Conservation (phyloP, 148 eudicot genomes). For the Linanthus parryae region DNA sequence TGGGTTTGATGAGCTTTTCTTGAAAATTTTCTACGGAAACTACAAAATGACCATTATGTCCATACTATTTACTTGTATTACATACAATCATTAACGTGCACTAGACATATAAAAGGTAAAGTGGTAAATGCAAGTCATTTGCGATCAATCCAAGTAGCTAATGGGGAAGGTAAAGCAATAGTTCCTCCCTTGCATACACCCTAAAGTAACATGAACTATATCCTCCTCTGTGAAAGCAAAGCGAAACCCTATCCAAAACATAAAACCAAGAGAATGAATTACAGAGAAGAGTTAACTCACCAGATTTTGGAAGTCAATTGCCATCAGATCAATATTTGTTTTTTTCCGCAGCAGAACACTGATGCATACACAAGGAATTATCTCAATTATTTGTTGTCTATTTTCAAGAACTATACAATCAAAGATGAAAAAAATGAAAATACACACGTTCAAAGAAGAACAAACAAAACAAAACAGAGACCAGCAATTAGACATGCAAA, state of each 20-base stretch:
- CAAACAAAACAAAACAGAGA: no score
- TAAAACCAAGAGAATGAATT: not conserved
- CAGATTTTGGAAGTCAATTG: conserved; percentile 62
- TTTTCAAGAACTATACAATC: no score
- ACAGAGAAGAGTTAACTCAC: conserved; percentile 30
- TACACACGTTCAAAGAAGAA: no score
- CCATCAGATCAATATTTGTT: conserved; percentile 72
- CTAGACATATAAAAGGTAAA: not conserved
- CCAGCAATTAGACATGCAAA: no score
- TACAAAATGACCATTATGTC: no score
- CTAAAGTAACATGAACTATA: not conserved
- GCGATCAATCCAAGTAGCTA: not conserved
- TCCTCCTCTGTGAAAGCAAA: not conserved
- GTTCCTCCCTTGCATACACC: not conserved
- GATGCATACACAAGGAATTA: conserved; percentile 16
- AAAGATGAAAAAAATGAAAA: no score
- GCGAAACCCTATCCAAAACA: not conserved
- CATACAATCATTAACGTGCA: no score
- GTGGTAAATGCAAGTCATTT: not conserved
- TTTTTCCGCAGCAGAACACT: conserved; percentile 87
- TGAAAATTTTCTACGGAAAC: no score
- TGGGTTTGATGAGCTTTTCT: no score
- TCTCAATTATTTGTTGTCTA: no score
- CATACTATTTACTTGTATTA: no score
- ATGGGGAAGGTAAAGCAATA: not conserved